phyloP scores from a whole-genome alignment of 148 eudicot species.

The Rhododendron griersonianum region DNA sequence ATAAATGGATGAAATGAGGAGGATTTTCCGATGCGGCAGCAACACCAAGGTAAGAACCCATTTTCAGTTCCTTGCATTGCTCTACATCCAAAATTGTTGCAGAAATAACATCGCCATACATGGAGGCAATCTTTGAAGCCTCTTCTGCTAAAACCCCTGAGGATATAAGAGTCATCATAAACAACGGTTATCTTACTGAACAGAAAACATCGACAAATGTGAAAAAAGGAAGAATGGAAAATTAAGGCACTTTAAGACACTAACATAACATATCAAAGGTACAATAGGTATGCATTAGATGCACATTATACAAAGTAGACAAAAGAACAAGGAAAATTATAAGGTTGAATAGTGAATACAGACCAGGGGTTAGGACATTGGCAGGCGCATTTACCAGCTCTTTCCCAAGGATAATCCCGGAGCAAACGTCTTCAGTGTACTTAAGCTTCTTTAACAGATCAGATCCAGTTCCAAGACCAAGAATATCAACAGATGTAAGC shows the following conservation, averaged over 20 bases:
- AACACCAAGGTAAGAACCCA: conserved; percentile 97
- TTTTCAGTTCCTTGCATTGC: conserved; percentile 82
- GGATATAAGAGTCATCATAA: not conserved
- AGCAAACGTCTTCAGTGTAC: conserved; percentile 52
- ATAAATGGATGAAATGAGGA: conserved; percentile 87
- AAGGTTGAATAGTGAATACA: conserved; percentile 25
- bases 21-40: conserved; percentile 97
- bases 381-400: conserved; percentile 97
- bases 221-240: not conserved
- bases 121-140: conserved; percentile 82
- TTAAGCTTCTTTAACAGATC: conserved; percentile 83
- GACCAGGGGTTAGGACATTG: conserved; percentile 96
- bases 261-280: not conserved
- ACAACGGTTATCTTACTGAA: not conserved
- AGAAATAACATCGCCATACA: conserved; percentile 69
- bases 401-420: conserved; percentile 81
- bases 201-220: not conserved
- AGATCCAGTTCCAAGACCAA: conserved; percentile 87
- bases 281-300: not conserved
- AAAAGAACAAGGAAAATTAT: not conserved
- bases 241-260: not conserved
- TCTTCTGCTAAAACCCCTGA: conserved; percentile 85
- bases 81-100: conserved; percentile 72
- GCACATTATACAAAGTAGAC: not conserved
- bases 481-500: conserved; percentile 69